Evolutionary conservation across 2,329 filamentous ascomycete genomes (phyloP), one percentile per base, ranked within the genome.

Genomic region (Colletotrichum simmondsii): DNA sequence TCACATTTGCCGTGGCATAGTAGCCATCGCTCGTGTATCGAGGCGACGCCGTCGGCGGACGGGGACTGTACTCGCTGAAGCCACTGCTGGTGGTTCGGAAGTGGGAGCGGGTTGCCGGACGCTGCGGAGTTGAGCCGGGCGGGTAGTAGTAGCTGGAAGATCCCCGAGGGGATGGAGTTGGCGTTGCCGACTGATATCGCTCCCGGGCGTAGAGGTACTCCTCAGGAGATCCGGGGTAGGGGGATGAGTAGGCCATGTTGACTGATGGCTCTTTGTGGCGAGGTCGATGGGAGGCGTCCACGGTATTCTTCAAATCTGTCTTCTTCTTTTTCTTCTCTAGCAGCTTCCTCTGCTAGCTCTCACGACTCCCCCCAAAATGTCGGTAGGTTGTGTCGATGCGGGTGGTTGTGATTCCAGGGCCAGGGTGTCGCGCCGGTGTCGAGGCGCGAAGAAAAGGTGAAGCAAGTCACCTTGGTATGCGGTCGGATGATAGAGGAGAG

Each of bases 1-100:
- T 91, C 89, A 91, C 89, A 90, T 91, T 89, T 84, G 88, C 88
- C 83, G 89, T 90, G 84, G 88, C 89, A 85, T 91, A 91, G 80
- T 89, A 85, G 81, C 89, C 89, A 80, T 85, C 87, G 86, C 89
- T 91, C 81, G 87, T 90, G 85, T 89, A 91, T 77, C 89, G 87
- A 75, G 89, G 89, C 75, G 89, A 91, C 79, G 89, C 89, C 73
- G 85, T 84, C 53, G 84, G 86, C 72, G 84, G 85, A 77, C 84
- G 85, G 72, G 82, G 87, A 76, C 81, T 86, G 80, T 79, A 85
- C 57, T 84, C 81, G 76, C 79, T 78, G 78, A 79, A 81, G 77
- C 80, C 81, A 78, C 79, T 82, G 82, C 85, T 87, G 76, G 80
- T 79, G 76, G 83, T 80, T 75, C 85, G 85, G 78, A 82, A 82